Evolutionary conservation across 139 green algal genomes (phyloP), one percentile per base, ranked within the genome.

Genomic region (Chlamydomonas schloesseri): DNA sequence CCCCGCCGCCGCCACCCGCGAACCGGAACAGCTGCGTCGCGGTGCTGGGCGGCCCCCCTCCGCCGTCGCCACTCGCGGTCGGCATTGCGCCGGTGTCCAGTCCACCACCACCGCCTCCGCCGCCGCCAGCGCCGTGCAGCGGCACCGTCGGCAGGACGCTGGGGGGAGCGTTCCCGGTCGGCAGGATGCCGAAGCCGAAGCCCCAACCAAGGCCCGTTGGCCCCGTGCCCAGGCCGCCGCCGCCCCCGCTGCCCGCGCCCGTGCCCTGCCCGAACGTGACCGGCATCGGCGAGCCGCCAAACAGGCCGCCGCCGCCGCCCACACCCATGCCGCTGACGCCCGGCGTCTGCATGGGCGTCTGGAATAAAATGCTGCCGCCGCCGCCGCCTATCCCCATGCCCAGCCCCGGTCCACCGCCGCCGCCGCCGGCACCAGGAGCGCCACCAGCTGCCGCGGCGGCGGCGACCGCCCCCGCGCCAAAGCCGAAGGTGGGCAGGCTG

Each of bases 341-440:
- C 8, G 65, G 71, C 14, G 73, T 65, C 29, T 50, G 60, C 75
- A 82, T 53, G 37, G 81, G 81, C 14, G 81, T 77, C 20, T n/a
- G 62, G 26, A 87, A 87, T 5, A 80, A 21, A 53, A 50, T 50
- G 42, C 42, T 50, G 42, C 42, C 42, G 42, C 42, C 42, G 42
- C 42, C 42, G 42, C 42, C 42, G 42, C 42, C 42, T 50, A 50
- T 50, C 42, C 42, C 42, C 42, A 8, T 8, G 42, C 53, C 53
- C 26, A 24, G 17, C 18, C 24, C n/a, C 17, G 58, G 0, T 28
- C 70, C 55, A 9, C 81, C 70, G 57, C 53, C 36, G 37, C 53
- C 31, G 58, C 57, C n/a, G n/a, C n/a, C n/a, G n/a, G n/a, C n/a
- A n/a, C n/a, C n/a, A n/a, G n/a, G n/a, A n/a, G n/a, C n/a, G n/a